These are phyloP conservation scores for Hyphopichia buzzinii DNA, from an alignment of 1,139 yeast species.

Conservation along the genomic window DNA sequence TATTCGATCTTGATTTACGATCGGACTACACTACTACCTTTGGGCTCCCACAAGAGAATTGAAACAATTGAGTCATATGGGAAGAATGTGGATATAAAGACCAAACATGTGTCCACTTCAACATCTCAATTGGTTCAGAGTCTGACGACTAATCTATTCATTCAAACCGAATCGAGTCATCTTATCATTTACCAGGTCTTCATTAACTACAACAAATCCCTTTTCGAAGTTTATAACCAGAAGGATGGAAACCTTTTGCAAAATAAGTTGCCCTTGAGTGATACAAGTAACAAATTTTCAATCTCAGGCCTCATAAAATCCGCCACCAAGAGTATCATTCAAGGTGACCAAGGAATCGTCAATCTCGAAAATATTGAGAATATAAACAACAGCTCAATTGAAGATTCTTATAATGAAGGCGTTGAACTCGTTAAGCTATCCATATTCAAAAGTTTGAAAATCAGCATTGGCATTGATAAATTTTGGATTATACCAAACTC, in stretches of 20 bases:
- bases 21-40: conserved; percentile 32
- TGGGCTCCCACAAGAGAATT: conserved; percentile 30
- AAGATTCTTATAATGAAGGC: conserved; percentile 30
- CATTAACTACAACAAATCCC: conserved; percentile 29
- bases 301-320: conserved; percentile 28
- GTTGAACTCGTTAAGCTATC: conserved; percentile 30
- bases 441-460: conserved; percentile 34
- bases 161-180: conserved; percentile 31
- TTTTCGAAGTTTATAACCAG: conserved; percentile 30
- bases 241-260: conserved; percentile 30
- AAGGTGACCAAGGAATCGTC: conserved; percentile 20
- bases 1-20: conserved; percentile 27
- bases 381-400: conserved; percentile 26
- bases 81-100: conserved; percentile 20
- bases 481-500: conserved; percentile 43
- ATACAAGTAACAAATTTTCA: conserved; percentile 25
- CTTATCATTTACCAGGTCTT: conserved; percentile 35
- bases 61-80: conserved; percentile 40
- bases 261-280: conserved; percentile 32
- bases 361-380: conserved; percentile 42
- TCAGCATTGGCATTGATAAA: conserved; percentile 30
- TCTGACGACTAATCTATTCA: conserved; percentile 29
- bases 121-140: conserved; percentile 26
- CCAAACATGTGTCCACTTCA: conserved; percentile 28
- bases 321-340: conserved; percentile 36